phyloP scores from a whole-genome alignment of 352 stramenopile species.

The Phytophthora niederhauseri region DNA sequence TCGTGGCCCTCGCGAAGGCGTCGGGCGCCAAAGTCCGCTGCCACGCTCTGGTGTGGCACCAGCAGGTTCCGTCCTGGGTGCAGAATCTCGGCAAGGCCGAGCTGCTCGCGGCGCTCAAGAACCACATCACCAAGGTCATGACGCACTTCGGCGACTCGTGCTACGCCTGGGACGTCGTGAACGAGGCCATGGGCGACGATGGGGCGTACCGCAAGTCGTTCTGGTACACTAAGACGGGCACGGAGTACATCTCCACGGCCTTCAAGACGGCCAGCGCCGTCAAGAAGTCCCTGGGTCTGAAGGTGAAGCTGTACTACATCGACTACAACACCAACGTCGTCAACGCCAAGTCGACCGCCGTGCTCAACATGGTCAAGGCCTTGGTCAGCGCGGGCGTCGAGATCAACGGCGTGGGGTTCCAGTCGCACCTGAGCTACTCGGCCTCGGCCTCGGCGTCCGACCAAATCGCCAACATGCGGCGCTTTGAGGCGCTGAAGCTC shows the following conservation, averaged over 20 bases:
- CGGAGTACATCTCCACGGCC: slow-evolving; percentile 27
- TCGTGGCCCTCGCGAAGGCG: slow-evolving; percentile 12
- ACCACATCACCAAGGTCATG: slow-evolving; percentile 17
- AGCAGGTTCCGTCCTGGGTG: slow-evolving; percentile 20
- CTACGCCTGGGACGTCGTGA: slow-evolving; percentile 27
- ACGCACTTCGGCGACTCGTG: slow-evolving; percentile 22
- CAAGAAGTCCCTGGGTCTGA: slow-evolving; percentile 19
- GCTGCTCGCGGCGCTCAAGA: slow-evolving; percentile 15
- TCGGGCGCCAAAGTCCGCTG: slow-evolving; percentile 19
- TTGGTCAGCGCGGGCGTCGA: slow-evolving; percentile 7
- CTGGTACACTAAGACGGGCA: slow-evolving; percentile 29
- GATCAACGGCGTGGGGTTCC: slow-evolving; percentile 22
- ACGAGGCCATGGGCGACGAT: slow-evolving; percentile 22
- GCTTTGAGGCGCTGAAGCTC: slow-evolving; percentile 19
- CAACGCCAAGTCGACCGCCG: slow-evolving; percentile 24
- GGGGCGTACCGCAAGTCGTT: slow-evolving; percentile 19
- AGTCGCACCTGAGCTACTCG: slow-evolving; percentile 8
- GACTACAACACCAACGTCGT: slow-evolving; percentile 14
- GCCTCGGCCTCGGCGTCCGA: slow-evolving; percentile 10
- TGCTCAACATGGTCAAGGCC: slow-evolving; percentile 10
- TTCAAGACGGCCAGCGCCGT: slow-evolving; percentile 26
- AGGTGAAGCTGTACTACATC: slow-evolving; percentile 10
- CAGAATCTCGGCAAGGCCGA: slow-evolving; percentile 19
- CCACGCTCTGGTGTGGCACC: slow-evolving; percentile 22
- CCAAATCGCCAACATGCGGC: slow-evolving; percentile 18